Evolutionary conservation across 257 asterid genomes (phyloP).

Genomic region (Linaria vulgaris): DNA sequence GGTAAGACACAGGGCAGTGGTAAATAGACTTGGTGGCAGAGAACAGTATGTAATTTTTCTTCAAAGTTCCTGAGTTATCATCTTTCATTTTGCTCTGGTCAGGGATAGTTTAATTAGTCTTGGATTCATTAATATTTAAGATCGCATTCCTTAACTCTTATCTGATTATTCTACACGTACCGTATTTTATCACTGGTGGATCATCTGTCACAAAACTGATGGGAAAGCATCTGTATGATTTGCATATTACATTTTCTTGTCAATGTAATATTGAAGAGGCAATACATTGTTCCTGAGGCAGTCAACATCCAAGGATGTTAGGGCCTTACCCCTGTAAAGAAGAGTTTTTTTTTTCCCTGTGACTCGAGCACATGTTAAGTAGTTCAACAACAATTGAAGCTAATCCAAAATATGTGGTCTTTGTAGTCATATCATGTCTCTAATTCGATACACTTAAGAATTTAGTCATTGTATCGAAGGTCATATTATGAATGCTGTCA

Average conservation of each 20-base stretch:
- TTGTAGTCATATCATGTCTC: slow-evolving; percentile 8
- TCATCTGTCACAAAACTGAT: slow-evolving; percentile 7
- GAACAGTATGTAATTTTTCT: slow-evolving; percentile 55
- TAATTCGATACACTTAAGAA: neutral
- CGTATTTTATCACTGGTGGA: neutral
- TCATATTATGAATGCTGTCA: slow-evolving; percentile 11
- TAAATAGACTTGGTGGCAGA: slow-evolving; percentile 60
- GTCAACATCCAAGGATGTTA: neutral
- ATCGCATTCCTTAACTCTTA: neutral
- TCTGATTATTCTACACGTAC: neutral
- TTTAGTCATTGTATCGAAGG: slow-evolving; percentile 4
- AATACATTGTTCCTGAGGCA: neutral
- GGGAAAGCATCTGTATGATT: neutral
- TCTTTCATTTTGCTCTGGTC: neutral
- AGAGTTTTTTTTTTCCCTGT: no score
- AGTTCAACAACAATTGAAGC: neutral
- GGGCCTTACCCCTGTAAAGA: neutral
- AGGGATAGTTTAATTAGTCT: neutral
- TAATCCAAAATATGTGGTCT: neutral
- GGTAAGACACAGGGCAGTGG: slow-evolving; percentile 61
- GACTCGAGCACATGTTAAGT: slow-evolving; percentile 1
- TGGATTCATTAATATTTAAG: slow-evolving; percentile 11
- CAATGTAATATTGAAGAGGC: neutral
- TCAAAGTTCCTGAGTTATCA: neutral
- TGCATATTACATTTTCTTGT: neutral